Base-by-base conservation (phyloP, 163 green algal genomes). In the Scenedesmus sp. region DNA sequence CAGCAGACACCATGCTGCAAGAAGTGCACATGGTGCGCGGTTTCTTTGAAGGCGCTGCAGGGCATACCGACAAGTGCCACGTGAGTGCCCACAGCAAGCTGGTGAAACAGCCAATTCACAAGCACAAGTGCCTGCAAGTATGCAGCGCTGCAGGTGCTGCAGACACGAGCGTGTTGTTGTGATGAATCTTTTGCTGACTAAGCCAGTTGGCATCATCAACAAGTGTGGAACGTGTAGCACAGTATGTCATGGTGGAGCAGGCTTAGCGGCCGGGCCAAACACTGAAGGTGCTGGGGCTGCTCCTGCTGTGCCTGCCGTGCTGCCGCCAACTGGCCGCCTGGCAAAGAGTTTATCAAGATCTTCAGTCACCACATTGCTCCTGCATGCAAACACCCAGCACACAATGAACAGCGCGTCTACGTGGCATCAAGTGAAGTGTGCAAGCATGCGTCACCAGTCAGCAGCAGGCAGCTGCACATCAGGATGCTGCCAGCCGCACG, bases 311-410 rank as follows among this genome's bases (percentile, higher is more conserved):
- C 81, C 83, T n/a, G 59, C 59, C 33, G 59, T 37, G 22, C 24
- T 49, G 59, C 37, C 26, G 22, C 59, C 35, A 16, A 24, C 59
- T 37, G 24, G 20, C 13, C 16, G 43, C 59, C 68, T 87, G 24
- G 51, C 33, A 24, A 91, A 87, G 7, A 91, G 53, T 33, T 73
- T 91, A 1, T 91, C 87, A 10, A 91, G 12, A 43, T 91, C 87
- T 51, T 91, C 87, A 43, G 87, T 91, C 13, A 82, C 78, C 53
- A 91, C 87, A 51, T 91, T 91, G 40, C 33, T 61, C 40, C 87
- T 91, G 79, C 42, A 37, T 1, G 46, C 33, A 88, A 51, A 51
- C 85, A 81, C 3, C n/a, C 30, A 53, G 85, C 26, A 61, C 9
- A 51, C 35, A 35, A 78, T 35, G 3, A 35, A 37, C 35, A 87